Percentiles rank a stretch among this genome's conserved stretches.
Conservation (phyloP, 257 asterid genomes). For the Verbascum thapsus region DNA sequence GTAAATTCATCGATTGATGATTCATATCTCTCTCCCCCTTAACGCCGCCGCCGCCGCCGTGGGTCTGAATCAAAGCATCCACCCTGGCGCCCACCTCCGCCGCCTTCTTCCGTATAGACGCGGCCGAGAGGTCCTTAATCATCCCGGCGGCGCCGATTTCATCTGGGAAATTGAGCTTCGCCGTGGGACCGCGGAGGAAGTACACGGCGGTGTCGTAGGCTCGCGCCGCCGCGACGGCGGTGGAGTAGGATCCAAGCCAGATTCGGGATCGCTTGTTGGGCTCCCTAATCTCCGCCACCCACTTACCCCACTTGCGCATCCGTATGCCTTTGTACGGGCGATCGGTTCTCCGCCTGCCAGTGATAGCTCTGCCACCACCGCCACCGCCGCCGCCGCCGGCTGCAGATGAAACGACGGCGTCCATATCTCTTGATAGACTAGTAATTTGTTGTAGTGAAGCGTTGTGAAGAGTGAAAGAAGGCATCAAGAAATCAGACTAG, state of each 20-base stretch:
- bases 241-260: constrained; percentile 66
- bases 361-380: constrained; percentile 18
- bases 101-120: constrained; percentile 69
- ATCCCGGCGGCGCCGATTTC: constrained; percentile 29
- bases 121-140: constrained; percentile 63
- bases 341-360: constrained; percentile 41
- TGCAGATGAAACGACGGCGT: constrained; percentile 24
- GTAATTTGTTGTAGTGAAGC: neutral
- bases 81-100: constrained; percentile 86
- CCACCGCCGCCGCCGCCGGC: constrained; percentile 27
- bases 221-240: constrained; percentile 64
- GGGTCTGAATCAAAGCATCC: constrained; percentile 55
- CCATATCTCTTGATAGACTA: constrained; percentile 19
- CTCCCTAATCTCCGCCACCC: constrained; percentile 75
- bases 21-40: constrained; percentile 21
- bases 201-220: constrained; percentile 73
- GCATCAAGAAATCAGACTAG: neutral
- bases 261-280: constrained; percentile 66
- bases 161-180: constrained; percentile 60
- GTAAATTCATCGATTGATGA: constrained; percentile 31
- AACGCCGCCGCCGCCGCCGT: constrained; percentile 13
- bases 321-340: constrained; percentile 58
- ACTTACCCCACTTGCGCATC: constrained; percentile 77
- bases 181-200: constrained; percentile 76
- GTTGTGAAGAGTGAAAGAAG: neutral